Evolutionary conservation across 2,329 filamentous ascomycete genomes (phyloP), one percentile per base, ranked within the genome.

Genomic region (Thielaviopsis euricoi): DNA sequence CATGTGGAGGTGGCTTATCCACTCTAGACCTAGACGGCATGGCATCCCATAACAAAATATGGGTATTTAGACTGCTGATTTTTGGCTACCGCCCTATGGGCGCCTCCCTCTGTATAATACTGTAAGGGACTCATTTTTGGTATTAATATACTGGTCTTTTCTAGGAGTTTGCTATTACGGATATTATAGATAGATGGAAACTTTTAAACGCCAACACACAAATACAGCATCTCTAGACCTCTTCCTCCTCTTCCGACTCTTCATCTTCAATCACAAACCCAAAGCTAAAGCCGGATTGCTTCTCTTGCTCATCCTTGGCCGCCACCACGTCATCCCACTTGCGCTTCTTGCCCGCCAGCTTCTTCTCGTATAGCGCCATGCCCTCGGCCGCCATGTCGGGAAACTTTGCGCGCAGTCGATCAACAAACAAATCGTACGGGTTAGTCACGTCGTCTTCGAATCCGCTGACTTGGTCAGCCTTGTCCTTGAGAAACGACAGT

Each of bases 381-480:
- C 82, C 86, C 61, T 80, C 76, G 50, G 82, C 75, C 23, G 91
- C 70, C n/a, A 89, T 67, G 0, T 82, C 79, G 0, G 89, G 85
- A 63, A 87, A 76, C 25, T 74, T 68, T 56, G 78, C 74, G 56
- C 71, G 69, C 67, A 97, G 76, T 40, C 83, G 78, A 57, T 83
- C 76, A 3, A 86, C 76, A 67, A 97, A 96, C 3, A 89, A 73
- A 6, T 77, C 76, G 68, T 85, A 94, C 0, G 88, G 84, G 67
- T 91, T 82, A 7, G 73, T 71, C 1, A 95, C 76, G 15, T 83
- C 78, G 33, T 81, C 80, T 53, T 78, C 79, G 67, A 97, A 97
- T 0, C 93, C 91, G 23, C 87, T 93, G 1, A 96, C 83, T 66
- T 95, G 89, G 60, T 91, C 86, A 2, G 86, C 73, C 69, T 89